phyloP scores from a whole-genome alignment of 768 basidiomycete genomes.

The Leucocoprinus leucothites region DNA sequence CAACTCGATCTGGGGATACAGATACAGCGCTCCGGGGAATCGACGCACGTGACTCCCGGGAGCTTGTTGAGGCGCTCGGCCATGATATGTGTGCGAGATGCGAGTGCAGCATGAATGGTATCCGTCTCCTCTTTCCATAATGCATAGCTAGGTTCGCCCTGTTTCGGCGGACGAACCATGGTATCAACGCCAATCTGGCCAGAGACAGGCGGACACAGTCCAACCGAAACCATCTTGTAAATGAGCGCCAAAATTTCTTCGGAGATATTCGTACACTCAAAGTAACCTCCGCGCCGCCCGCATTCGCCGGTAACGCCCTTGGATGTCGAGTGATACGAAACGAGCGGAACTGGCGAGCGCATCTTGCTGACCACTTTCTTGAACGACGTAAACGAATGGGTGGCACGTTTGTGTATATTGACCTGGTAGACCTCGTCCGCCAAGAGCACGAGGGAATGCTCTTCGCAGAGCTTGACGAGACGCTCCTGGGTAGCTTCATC shows the following conservation, averaged over 20 bases:
- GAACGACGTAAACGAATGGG: constrained; percentile 87
- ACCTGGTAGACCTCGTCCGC: constrained; percentile 99
- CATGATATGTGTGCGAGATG: constrained; percentile 69
- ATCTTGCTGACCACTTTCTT: constrained; percentile 77
- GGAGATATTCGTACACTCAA: constrained; percentile 83
- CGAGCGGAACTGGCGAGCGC: constrained; percentile 72
- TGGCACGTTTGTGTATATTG: constrained; percentile 72
- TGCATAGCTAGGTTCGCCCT: constrained; percentile 70
- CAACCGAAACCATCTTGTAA: constrained; percentile 95
- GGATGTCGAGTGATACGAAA: constrained; percentile 97
- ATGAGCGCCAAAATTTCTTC: constrained; percentile 79
- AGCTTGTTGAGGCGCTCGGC: constrained; percentile 75
- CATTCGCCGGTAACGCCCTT: constrained; percentile 97
- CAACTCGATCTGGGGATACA: constrained; percentile 82
- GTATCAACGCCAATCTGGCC: constrained; percentile 95
- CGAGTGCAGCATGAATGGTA: constrained; percentile 71
- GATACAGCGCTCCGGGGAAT: constrained; percentile 89
- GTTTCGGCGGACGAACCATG: constrained; percentile 86
- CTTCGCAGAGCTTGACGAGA: constrained; percentile 82
- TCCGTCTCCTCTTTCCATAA: constrained; percentile 86
- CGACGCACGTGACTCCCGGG: constrained; percentile 86
- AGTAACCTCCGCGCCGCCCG: constrained; percentile 95
- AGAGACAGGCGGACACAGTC: constrained; percentile 83
- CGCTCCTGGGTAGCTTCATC: constrained; percentile 64
- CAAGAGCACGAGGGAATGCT: constrained; percentile 81